Evolutionary conservation across 352 stramenopile species (phyloP).

Genomic region (Phytophthora palmivora): DNA sequence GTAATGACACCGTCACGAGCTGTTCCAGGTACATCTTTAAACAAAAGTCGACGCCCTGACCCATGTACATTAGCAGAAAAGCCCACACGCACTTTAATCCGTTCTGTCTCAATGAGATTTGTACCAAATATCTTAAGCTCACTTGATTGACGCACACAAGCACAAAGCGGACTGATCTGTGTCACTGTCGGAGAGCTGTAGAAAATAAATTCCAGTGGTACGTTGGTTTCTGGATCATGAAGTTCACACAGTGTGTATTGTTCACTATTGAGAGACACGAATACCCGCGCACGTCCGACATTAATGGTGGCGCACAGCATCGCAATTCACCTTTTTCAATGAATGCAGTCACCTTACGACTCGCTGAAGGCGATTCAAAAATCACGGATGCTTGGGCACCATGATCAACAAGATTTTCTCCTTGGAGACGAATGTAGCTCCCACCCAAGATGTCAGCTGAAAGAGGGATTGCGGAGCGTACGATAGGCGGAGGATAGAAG

Average conservation of each 20-base stretch:
- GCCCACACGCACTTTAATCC: constrained; percentile 69
- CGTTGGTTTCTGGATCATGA: constrained; percentile 51
- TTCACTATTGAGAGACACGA: constrained; percentile 76
- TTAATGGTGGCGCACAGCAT: constrained; percentile 75
- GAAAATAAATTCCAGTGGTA: constrained; percentile 70
- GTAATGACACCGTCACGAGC: constrained; percentile 63
- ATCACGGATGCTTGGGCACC: constrained; percentile 64
- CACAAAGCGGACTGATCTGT: constrained; percentile 63
- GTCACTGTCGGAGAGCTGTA: constrained; percentile 69
- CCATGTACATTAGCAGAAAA: constrained; percentile 24
- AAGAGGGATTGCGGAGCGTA: constrained; percentile 59
- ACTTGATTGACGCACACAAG: constrained; percentile 57
- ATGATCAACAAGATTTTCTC: constrained; percentile 71
- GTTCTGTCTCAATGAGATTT: constrained; percentile 80
- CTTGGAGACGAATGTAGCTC: constrained; percentile 68
- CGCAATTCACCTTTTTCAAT: constrained; percentile 70
- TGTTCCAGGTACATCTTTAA: constrained; percentile 46
- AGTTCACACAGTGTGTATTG: constrained; percentile 82
- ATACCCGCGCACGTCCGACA: constrained; percentile 59
- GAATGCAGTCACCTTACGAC: constrained; percentile 69
- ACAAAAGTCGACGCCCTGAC: constrained; percentile 34
- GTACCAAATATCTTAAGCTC: constrained; percentile 61
- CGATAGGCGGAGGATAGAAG: constrained; percentile 67
- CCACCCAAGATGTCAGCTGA: constrained; percentile 73
- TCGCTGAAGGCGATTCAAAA: constrained; percentile 60